Conservation (phyloP, 192 early-diverging fungal genomes). For the Coemansia sp. region DNA sequence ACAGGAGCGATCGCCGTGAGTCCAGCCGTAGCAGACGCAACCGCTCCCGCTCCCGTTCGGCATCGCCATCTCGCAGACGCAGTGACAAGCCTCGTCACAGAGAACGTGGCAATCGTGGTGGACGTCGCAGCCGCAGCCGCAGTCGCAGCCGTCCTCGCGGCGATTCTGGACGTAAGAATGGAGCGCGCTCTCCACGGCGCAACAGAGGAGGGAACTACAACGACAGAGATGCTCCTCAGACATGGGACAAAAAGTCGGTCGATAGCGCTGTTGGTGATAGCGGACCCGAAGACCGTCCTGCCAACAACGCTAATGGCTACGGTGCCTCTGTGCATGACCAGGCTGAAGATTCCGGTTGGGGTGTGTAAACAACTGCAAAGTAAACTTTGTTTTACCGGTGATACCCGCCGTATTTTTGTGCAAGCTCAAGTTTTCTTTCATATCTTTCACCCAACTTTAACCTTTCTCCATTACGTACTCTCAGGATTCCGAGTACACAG, state of each 20-base stretch:
- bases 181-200: constrained; percentile 6
- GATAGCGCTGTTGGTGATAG: constrained; percentile 23
- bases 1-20: constrained; percentile 1
- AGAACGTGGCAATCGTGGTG: constrained; percentile 4
- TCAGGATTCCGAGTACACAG: background rate
- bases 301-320: background rate
- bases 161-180: background rate
- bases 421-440: background rate
- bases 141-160: constrained; percentile 13
- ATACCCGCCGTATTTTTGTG: background rate
- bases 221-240: constrained; percentile 8
- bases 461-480: background rate
- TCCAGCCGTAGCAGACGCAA: constrained; percentile 15
- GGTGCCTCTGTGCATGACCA: background rate
- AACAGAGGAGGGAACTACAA: background rate
- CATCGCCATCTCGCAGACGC: constrained; percentile 19
- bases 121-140: constrained; percentile 3
- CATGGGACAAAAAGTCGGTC: constrained; percentile 11
- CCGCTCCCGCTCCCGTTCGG: constrained; percentile 4
- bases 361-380: background rate
- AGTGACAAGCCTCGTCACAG: constrained; percentile 9
- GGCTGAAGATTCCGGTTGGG: background rate
- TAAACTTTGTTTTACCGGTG: background rate
- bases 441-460: background rate
- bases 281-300: background rate